Conservation (phyloP, 345 rosid species). For the Microthlaspi erraticum region DNA sequence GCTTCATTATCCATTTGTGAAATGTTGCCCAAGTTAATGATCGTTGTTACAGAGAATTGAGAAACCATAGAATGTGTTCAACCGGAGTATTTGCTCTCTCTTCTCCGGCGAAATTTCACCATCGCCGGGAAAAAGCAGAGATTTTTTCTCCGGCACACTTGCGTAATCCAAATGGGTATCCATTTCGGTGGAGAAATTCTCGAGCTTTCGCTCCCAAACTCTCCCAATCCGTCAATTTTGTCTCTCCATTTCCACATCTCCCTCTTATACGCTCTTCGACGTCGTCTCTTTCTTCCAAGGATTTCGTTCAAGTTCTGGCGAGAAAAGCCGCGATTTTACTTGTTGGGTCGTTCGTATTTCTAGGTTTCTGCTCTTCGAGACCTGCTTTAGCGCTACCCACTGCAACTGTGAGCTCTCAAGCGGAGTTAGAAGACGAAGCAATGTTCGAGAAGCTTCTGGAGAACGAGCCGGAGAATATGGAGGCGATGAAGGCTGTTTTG, state of each 20-base stretch:
- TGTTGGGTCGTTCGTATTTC: constrained; percentile 61
- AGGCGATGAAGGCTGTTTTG: constrained; percentile 74
- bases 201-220: constrained; percentile 38
- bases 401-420: constrained; percentile 35
- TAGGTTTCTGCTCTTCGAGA: constrained; percentile 54
- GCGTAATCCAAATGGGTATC: constrained; percentile 19
- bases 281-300: constrained; percentile 37
- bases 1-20: no score
- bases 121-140: constrained; percentile 32
- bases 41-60: no score
- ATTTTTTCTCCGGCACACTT: constrained; percentile 20
- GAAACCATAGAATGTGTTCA: constrained; percentile 27
- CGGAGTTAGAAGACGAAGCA: constrained; percentile 56
- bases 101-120: constrained; percentile 35
- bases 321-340: constrained; percentile 55
- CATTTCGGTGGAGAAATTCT: constrained; percentile 30
- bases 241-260: constrained; percentile 32
- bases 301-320: constrained; percentile 39
- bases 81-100: constrained; percentile 21
- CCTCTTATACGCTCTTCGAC: constrained; percentile 26
- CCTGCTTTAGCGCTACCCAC: constrained; percentile 57
- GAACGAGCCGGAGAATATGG: constrained; percentile 68
- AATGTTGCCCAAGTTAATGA: no score
- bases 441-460: constrained; percentile 70
- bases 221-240: constrained; percentile 30